Base-by-base conservation (phyloP, 2,329 filamentous ascomycete species). In the Penicillium psychrosexuale region DNA sequence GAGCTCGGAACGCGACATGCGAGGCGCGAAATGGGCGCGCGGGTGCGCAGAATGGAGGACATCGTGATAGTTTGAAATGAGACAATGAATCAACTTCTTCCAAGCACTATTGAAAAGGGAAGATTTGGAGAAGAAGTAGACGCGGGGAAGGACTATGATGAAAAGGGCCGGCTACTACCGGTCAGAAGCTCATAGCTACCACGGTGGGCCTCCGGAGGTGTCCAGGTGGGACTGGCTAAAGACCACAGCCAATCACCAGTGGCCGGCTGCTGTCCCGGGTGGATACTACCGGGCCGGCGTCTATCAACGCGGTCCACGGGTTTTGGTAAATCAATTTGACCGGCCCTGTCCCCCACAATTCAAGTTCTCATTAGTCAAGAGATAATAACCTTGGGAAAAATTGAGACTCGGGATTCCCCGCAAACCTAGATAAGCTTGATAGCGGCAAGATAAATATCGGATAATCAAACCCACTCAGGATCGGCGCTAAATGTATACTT, bases 91-190 rank as follows among this genome's bases (percentile, higher is more conserved):
- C 12, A 22, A 51, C 34, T 54, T 51, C 37, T 53, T 54, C 33
- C 17, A 30, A 36, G 4, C 27, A 47, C 30, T 12, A 12, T n/a
- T 34, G 31, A 30, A 40, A 34, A 53, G 37, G n/a, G 38, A 53
- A 47, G 56, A 51, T 33, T 30, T 38, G 39, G 47, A 53, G 38
- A 36, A 40, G 49, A 56, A 51, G 43, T 55, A 46, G 43, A 58
- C 62, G 67, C 67, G 67, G 67, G 67, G 67, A 67, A 61, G 44
- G 15, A 27, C n/a, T 43, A 61, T 58, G 59, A 54, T 57, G 55
- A 51, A 63, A 61, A 60, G 48, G 50, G 57, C 60, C 60, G 61
- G 61, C 61, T 63, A 60, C 22, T 47, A 56, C 60, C 61, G 61
- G 61, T 55, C 36, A 52, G 27, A 31, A 48, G 46, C 45, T 39